phyloP scores from a whole-genome alignment of 2,329 filamentous ascomycete species.

The Ceratocystis diversiconidia region DNA sequence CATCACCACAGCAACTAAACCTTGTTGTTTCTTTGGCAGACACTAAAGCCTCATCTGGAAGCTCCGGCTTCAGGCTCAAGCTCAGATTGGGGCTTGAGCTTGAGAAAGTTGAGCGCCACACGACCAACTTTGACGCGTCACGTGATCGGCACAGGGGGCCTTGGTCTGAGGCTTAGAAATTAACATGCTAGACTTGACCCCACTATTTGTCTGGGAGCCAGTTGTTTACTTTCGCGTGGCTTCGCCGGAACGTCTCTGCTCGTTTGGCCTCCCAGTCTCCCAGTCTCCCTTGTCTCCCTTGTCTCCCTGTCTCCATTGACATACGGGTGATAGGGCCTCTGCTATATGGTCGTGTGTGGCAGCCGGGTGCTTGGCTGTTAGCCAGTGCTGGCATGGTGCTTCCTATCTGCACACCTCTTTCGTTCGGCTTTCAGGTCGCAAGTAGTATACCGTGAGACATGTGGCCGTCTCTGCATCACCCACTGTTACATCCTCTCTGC shows the following conservation, averaged over 20 bases:
- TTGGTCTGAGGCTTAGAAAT: neutral
- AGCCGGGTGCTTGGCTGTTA: neutral
- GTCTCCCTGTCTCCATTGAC: too few species aligned
- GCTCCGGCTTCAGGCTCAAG: neutral
- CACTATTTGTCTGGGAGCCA: neutral
- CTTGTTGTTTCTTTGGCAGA: neutral
- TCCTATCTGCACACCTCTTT: neutral
- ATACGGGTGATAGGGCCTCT: too few species aligned
- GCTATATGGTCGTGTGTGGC: neutral
- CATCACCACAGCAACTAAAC: constrained; percentile 13
- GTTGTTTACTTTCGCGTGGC: neutral
- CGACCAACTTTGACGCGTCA: neutral
- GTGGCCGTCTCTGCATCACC: neutral
- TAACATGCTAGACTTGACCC: neutral
- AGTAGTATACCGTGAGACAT: neutral
- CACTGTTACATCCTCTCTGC: neutral
- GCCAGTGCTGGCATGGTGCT: neutral
- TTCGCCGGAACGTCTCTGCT: neutral
- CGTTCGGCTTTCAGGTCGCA: too few species aligned
- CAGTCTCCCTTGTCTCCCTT: too few species aligned
- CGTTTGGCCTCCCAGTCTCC: too few species aligned
- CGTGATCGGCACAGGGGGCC: neutral
- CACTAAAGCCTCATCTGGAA: constrained; percentile 1
- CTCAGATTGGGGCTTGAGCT: too few species aligned
- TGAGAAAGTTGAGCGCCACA: neutral